phyloP scores from a whole-genome alignment of 164 flowering plant species.

The Litsea cubeba region DNA sequence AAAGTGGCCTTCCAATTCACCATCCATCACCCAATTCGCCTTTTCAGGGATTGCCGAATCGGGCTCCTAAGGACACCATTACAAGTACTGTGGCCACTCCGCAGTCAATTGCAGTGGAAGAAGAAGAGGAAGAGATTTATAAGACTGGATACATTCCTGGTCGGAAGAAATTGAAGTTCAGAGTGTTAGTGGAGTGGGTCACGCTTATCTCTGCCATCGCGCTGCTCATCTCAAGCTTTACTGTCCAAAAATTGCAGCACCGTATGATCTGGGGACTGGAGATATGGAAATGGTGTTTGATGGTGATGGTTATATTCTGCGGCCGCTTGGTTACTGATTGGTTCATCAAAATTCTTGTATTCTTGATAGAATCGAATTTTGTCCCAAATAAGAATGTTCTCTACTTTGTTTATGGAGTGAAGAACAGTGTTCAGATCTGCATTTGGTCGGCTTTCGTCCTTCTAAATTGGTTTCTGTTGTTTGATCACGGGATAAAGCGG shows the following conservation, averaged over 20 bases:
- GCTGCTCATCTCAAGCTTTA: conserved; percentile 39
- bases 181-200: conserved; percentile 38
- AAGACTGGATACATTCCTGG: conserved; percentile 19
- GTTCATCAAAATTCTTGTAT: conserved; percentile 45
- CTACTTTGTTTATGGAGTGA: conserved; percentile 68
- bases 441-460: conserved; percentile 67
- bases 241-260: conserved; percentile 28
- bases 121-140: conserved; percentile 58
- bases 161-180: conserved; percentile 15
- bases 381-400: conserved; percentile 63
- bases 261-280: conserved; percentile 45
- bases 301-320: conserved; percentile 56
- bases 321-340: conserved; percentile 63
- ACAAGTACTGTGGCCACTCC: conserved; percentile 34
- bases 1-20: background rate
- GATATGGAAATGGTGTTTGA: conserved; percentile 75
- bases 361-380: conserved; percentile 63
- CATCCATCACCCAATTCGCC: conserved; percentile 13
- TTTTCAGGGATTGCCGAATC: conserved; percentile 17
- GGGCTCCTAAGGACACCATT: conserved; percentile 18
- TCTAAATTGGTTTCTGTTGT: conserved; percentile 57
- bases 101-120: conserved; percentile 26
- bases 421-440: conserved; percentile 50
- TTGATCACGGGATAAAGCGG: conserved; percentile 42
- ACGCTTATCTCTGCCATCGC: conserved; percentile 33